phyloP scores from a whole-genome alignment of 1,284 basidiomycete species.

The Melampsora larici-populina region DNA sequence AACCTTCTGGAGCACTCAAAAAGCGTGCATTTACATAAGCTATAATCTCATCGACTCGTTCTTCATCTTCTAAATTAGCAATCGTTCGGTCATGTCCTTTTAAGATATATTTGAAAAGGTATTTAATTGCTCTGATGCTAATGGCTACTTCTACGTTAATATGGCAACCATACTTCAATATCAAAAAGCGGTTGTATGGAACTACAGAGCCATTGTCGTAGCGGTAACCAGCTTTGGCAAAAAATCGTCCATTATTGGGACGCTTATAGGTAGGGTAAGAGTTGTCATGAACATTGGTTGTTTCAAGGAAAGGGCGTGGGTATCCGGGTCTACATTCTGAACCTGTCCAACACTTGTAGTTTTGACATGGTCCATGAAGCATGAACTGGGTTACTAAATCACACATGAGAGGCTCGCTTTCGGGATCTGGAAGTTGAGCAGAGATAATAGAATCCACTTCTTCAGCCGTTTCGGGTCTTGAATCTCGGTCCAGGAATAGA shows the following conservation, averaged over 20 bases:
- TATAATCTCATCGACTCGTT: conserved; percentile 54
- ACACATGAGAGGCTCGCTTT: conserved; percentile 55
- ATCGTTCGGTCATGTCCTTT: conserved; percentile 57
- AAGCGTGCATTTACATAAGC: conserved; percentile 55
- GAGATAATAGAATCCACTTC: conserved; percentile 56
- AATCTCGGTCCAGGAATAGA: conserved; percentile 53
- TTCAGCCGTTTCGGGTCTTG: conserved; percentile 53
- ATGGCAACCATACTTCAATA: conserved; percentile 56
- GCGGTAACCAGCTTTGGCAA: conserved; percentile 37
- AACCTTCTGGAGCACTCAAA: conserved; percentile 54
- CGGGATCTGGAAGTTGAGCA: conserved; percentile 57
- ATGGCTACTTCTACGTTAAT: conserved; percentile 58
- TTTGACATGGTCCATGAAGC: conserved; percentile 59
- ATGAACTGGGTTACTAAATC: conserved; percentile 54
- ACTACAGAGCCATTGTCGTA: conserved; percentile 56
- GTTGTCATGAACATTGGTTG: conserved; percentile 55
- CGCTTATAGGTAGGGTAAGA: conserved; percentile 54
- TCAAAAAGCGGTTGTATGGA: conserved; percentile 54
- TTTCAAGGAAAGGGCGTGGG: conserved; percentile 55
- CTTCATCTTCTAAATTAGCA: conserved; percentile 43
- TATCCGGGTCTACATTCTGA: conserved; percentile 56
- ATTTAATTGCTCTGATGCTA: no score
- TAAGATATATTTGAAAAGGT: conserved; percentile 59
- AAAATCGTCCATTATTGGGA: neutral
- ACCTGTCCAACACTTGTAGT: conserved; percentile 56